Evolutionary conservation across 192 early-diverging fungal species (phyloP), one percentile per base, ranked within the genome.

Genomic region (Podila epicladia): DNA sequence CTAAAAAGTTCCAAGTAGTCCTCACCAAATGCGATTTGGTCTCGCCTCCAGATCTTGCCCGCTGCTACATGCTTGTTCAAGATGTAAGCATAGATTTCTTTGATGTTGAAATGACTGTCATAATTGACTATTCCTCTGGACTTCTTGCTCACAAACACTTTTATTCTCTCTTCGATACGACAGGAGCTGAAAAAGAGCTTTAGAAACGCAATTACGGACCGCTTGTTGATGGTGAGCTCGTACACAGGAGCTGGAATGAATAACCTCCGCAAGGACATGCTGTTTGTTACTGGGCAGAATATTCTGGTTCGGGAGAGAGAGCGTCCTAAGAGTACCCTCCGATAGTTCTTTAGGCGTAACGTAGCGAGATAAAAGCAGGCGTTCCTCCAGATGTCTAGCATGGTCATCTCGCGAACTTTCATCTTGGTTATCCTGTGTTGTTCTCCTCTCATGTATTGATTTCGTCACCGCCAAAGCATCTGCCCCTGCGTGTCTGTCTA

Each of bases 11-110:
- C 60, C 87, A 90, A 37, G 67, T 92, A 0, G 86, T 91, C 2
- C 66, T 91, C 65, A 95, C 94, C 33, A 95, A 95, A 65, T 93
- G 92, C 74, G 94, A 95, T 73, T 72, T 93, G 22, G 86, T 92
- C 3, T 82, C 85, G 20, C 83, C 89, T 17, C 83, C 85, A 11
- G 87, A 88, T 22, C 85, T 95, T 24, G 94, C 92, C 5, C 86
- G 91, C 29, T 85, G 87, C 5, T 84, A 92, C 37, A 70, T 85
- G 68, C 38, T 92, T 4, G 75, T 91, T 9, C 75, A 87, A 53
- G 73, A 88, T 50, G 87, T 74, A 68, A n/a, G 64, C n/a, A 35
- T 9, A 49, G 61, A 9, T 29, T 24, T 32, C n/a, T 22, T 17
- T 8, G 15, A 3, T 17, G 41, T 45, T 45, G 41, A 12, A 17